These are phyloP conservation scores for Dalechampia spathulata DNA, from an alignment of 441 rosid genomes.

Conservation along the genomic window DNA sequence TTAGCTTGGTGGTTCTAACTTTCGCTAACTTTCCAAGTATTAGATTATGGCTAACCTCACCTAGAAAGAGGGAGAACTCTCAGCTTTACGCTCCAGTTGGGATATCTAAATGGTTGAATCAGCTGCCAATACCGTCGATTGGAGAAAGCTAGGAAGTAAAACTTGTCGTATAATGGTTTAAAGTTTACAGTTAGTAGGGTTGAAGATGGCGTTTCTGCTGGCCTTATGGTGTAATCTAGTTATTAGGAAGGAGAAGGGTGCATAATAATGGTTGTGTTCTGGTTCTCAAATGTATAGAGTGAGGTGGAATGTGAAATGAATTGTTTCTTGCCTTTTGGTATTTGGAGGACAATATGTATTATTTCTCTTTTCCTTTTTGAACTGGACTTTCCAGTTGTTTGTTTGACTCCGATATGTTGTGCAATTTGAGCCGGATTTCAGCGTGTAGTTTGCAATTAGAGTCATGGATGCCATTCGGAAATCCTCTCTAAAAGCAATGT, in stretches of 20 bases:
- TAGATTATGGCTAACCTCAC: conserved; percentile 11
- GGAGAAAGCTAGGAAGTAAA: background rate
- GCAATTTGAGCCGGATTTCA: too few species aligned
- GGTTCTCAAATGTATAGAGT: conserved; percentile 11
- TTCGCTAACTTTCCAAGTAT: conserved; percentile 18
- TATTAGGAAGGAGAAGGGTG: background rate
- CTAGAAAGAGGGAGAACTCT: conserved; percentile 9
- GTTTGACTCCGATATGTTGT: background rate
- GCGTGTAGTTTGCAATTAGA: too few species aligned
- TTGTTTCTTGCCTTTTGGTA: background rate
- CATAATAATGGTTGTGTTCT: background rate
- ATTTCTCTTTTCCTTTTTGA: background rate
- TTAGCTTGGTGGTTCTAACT: conserved; percentile 19
- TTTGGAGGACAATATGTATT: background rate
- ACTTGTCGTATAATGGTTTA: background rate
- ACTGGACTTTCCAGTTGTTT: background rate
- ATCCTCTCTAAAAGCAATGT: too few species aligned
- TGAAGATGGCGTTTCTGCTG: background rate
- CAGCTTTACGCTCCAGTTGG: background rate
- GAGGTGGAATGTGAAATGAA: conserved; percentile 2
- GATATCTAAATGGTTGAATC: conserved; percentile 1
- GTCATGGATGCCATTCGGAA: too few species aligned
- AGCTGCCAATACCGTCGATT: background rate
- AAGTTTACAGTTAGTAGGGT: background rate
- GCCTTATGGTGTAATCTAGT: background rate